These are phyloP conservation scores for Podospora pseudocomata DNA, from an alignment of 495 filamentous ascomycete genomes.

Conservation along the genomic window DNA sequence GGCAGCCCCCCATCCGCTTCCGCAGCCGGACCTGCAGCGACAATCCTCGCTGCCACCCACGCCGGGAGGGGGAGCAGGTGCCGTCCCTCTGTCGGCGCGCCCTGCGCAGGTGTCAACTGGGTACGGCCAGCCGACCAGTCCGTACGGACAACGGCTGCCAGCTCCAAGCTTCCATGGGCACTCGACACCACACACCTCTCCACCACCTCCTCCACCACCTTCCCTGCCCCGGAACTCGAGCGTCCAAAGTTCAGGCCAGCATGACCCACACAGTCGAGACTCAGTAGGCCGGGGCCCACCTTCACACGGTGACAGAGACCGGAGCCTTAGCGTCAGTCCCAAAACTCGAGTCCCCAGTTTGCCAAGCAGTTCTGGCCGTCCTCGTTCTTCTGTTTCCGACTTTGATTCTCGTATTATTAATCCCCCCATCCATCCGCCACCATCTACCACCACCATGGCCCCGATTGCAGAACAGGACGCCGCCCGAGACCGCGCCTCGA, in stretches of 20 bases:
- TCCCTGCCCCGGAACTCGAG: slow-evolving; percentile 48
- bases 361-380: slow-evolving; percentile 43
- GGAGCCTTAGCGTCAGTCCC: slow-evolving; percentile 61
- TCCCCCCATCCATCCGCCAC: slow-evolving; percentile 29
- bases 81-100: slow-evolving; percentile 45
- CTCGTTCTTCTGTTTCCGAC: slow-evolving; percentile 40
- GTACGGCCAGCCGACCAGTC: slow-evolving; percentile 45
- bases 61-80: slow-evolving; percentile 41
- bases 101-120: slow-evolving; percentile 26
- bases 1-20: slow-evolving; percentile 41
- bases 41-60: slow-evolving; percentile 55
- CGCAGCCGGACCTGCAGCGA: slow-evolving; percentile 43
- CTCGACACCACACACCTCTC: slow-evolving; percentile 36
- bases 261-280: slow-evolving; percentile 37
- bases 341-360: slow-evolving; percentile 57
- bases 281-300: slow-evolving; percentile 33
- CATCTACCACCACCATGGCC: slow-evolving; percentile 23
- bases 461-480: slow-evolving; percentile 11
- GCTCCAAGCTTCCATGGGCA: slow-evolving; percentile 22
- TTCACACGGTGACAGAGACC: slow-evolving; percentile 52
- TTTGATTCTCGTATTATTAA: slow-evolving; percentile 35
- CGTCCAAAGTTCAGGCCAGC: slow-evolving; percentile 34
- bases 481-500: slow-evolving; percentile 33
- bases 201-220: slow-evolving; percentile 39
- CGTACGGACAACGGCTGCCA: slow-evolving; percentile 50